Evolutionary conservation across 768 basidiomycete species (phyloP).

Genomic region (Gloeopeniophorella convolvens): DNA sequence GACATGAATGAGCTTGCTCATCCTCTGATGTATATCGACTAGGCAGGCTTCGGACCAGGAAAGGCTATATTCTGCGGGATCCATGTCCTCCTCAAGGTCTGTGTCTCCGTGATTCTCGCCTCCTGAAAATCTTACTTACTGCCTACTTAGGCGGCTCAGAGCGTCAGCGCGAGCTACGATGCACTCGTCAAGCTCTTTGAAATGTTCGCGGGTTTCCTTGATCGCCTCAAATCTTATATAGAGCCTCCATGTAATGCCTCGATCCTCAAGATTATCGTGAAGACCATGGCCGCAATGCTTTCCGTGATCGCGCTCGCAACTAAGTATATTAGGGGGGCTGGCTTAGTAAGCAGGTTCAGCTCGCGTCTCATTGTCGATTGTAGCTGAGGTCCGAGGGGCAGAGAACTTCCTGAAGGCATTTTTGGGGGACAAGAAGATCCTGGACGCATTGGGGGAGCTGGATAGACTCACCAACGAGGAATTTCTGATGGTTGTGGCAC

Average conservation of each 20-base stretch:
- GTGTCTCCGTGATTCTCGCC: neutral
- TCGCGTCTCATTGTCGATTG: no score
- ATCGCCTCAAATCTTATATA: neutral
- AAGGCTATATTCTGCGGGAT: slow-evolving; percentile 8
- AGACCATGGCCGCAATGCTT: slow-evolving; percentile 1
- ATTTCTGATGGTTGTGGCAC: neutral
- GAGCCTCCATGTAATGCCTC: neutral
- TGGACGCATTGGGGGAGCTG: neutral
- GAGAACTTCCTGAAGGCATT: slow-evolving; percentile 1
- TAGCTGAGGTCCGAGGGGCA: neutral
- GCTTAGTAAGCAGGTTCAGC: neutral
- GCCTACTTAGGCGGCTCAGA: neutral
- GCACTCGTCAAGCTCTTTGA: slow-evolving; percentile 8
- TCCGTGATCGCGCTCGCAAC: slow-evolving; percentile 8
- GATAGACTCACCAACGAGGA: slow-evolving; percentile 11
- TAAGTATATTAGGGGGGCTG: slow-evolving; percentile 2
- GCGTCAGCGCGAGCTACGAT: slow-evolving; percentile 5
- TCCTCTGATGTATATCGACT: neutral
- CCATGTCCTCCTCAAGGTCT: slow-evolving; percentile 2
- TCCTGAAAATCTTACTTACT: neutral
- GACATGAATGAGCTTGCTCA: neutral
- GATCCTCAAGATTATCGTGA: slow-evolving; percentile 3
- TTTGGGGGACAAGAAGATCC: neutral
- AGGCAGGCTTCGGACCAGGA: neutral
- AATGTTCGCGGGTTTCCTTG: slow-evolving; percentile 4